Evolutionary conservation across 2,329 filamentous ascomycete genomes (phyloP), one percentile per base, ranked within the genome.

Genomic region (Zymoseptoria pseudotritici): DNA sequence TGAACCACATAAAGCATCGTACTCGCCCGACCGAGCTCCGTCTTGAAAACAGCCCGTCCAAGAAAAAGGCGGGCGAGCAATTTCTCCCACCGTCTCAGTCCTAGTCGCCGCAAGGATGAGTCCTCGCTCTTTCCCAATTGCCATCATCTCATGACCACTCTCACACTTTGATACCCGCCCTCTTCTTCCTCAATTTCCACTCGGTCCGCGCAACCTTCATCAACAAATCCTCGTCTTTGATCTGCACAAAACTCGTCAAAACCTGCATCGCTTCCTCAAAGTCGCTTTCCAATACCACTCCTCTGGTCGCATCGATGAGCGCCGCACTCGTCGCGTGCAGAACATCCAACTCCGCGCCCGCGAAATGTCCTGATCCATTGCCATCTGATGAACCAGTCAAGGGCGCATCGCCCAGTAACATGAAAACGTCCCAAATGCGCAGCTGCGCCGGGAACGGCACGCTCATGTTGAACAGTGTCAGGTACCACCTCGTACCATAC

Each of bases 251-350:
- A 59, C 89, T 91, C 29, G 94, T 97, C 63, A 99, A 80, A 7
- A 92, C 89, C 78, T 97, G 97, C 94, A 99, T 99, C 53, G 89
- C 89, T 70, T 95, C 96, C 74, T 99, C 94, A 74, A 97, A 99
- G 73, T 99, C 94, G 19, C 90, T 91, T 69, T 95, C 91, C 5
- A 97, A 79, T 31, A 99, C 80, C 56, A 96, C 90, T 63, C 96
- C 90, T 46, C 90, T 83, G 66, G 94, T 89, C 19, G 91, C 92
- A 72, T 96, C 91, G 54, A 97, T 92, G 26, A 99, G 81, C 1
- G 94, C 93, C 2, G 92, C 89, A 63, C 89, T 89, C 5, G 91
- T 89, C 10, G 94, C 93, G 74, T 99, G 94, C 55, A 99, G 79
- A 42, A 97, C 83, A 69, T 96, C 91, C 42, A 97, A 82, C 56